Evolutionary conservation across 2,329 filamentous ascomycete genomes (phyloP), one percentile per base, ranked within the genome.

Genomic region (Trichoderma harzianum): DNA sequence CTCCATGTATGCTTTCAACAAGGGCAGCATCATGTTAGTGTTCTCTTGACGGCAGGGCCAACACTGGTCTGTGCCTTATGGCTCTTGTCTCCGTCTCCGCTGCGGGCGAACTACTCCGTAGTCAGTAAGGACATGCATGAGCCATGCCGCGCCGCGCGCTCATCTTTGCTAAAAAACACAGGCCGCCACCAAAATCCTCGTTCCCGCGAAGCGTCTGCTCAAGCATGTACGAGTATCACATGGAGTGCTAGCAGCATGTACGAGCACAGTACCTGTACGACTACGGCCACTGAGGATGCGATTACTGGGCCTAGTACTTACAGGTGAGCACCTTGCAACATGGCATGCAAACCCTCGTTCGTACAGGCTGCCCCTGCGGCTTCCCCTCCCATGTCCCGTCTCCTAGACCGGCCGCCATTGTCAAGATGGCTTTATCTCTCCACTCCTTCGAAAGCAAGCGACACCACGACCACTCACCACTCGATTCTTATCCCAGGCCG

Each of bases 71-170:
- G 70, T 69, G 70, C 64, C 53, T 47, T 32, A 28, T 62, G 55
- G 36, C 57, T 68, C 64, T 71, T 34, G 47, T 53, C 53, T 28
- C 36, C 57, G 70, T 69, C 64, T 53, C 64, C 70, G 70, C 70
- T 67, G 70, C 70, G 70, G 70, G 70, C 70, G 63, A 63, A 68
- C 64, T 63, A 68, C 57, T 53, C 57, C 64, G 58, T 72, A 58
- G 57, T 62, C 57, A 55, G 24, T 72, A 43, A 53, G 57, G 64
- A 69, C 57, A 60, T 64, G 70, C 70, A 63, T 62, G 43, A 53
- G 51, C 70, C 58, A 72, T 47, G 36, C 36, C 64, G 64, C 70
- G 58, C 64, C 64, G 70, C 62, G 69, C 69, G 39, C 69, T 62
- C 62, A 43, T 34, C 66, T 24, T 51, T 68, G 55, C 64, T 60